A percentile compares a stretch with the other conserved stretches of the same genome.
These are phyloP conservation scores for Chytriomyces confervae DNA, from an alignment of 192 early-diverging fungal species.

Conservation along the genomic window DNA sequence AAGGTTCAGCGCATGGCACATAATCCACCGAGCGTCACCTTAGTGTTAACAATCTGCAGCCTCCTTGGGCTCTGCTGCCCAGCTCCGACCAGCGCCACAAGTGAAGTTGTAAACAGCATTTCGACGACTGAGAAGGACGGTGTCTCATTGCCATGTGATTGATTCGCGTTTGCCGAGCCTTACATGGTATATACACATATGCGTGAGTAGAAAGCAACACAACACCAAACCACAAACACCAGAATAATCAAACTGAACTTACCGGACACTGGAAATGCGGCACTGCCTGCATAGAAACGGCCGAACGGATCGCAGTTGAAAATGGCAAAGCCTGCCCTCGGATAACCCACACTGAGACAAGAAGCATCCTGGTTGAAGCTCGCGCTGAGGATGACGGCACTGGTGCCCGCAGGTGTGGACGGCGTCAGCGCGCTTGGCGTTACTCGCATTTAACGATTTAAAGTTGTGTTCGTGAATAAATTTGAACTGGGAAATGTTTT, in stretches of 20 bases:
- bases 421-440: no score
- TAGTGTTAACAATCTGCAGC: slow-evolving; percentile 96
- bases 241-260: slow-evolving; percentile 60
- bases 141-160: neutral
- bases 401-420: neutral
- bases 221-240: slow-evolving; percentile 73
- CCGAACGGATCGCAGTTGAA: slow-evolving; percentile 98
- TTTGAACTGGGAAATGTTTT: no score
- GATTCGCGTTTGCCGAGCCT: neutral
- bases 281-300: slow-evolving; percentile 74
- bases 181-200: no score
- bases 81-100: slow-evolving; percentile 94
- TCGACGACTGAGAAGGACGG: slow-evolving; percentile 70
- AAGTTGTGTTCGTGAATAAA: no score
- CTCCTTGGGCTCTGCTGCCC: slow-evolving; percentile 85
- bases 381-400: slow-evolving; percentile 47
- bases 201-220: no score
- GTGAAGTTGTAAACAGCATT: slow-evolving; percentile 97
- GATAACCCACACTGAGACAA: slow-evolving; percentile 78
- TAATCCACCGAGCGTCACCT: slow-evolving; percentile 61
- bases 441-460: no score
- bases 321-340: slow-evolving; percentile 84
- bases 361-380: slow-evolving; percentile 64
- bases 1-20: slow-evolving; percentile 7
- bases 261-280: neutral